Conservation (phyloP, 495 filamentous ascomycete genomes). For the Hypoxylon intermedium region DNA sequence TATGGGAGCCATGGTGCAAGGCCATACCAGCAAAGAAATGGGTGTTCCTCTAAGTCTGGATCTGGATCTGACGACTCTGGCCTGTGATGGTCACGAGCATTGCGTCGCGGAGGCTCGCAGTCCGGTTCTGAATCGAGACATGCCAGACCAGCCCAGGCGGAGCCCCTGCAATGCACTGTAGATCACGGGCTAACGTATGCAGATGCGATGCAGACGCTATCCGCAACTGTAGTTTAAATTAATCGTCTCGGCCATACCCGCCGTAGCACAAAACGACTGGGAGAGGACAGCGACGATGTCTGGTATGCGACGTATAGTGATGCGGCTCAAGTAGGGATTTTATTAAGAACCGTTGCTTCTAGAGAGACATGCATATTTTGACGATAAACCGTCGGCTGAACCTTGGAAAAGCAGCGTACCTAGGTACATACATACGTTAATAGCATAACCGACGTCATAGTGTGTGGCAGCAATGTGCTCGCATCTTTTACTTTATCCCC, state of each 20-base stretch:
- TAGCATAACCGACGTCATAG: no score
- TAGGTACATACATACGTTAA: not conserved
- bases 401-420: no score
- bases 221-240: not conserved
- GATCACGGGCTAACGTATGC: conserved; percentile 25
- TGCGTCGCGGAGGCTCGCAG: conserved; percentile 25
- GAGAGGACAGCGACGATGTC: not conserved
- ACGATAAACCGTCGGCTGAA: no score
- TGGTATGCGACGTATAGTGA: not conserved
- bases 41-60: conserved; percentile 15
- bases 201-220: conserved; percentile 19
- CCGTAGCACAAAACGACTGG: not conserved
- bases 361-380: no score
- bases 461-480: no score
- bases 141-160: conserved; percentile 14
- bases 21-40: not conserved
- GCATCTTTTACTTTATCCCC: no score
- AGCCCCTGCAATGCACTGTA: conserved; percentile 33
- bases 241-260: conserved; percentile 13
- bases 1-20: not conserved
- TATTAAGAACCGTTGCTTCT: no score
- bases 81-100: conserved; percentile 7
- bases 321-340: conserved; percentile 13
- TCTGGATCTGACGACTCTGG: not conserved
- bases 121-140: conserved; percentile 27